Conservation (phyloP, 1,284 basidiomycete species). For the Rhodotorula sp. region DNA sequence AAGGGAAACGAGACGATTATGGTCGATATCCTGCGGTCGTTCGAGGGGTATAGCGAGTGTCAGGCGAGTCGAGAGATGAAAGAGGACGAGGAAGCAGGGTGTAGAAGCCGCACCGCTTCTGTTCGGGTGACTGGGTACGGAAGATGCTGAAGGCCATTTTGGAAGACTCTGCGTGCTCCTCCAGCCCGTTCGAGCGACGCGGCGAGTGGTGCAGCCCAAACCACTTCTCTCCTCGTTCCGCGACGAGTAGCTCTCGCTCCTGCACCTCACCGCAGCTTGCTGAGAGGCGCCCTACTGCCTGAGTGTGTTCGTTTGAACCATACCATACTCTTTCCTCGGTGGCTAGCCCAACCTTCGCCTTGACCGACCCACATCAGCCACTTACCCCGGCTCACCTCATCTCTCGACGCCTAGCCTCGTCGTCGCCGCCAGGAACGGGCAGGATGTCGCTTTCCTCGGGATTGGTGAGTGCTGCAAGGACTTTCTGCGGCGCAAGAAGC, state of each 20-base stretch:
- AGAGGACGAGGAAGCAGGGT: neutral
- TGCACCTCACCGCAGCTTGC: neutral
- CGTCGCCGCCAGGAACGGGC: neutral
- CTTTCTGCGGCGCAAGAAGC: neutral
- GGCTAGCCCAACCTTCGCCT: neutral
- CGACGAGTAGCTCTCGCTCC: neutral
- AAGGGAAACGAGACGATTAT: constrained; percentile 39
- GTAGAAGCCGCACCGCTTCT: neutral
- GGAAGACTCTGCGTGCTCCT: neutral
- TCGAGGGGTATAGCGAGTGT: too few species aligned
- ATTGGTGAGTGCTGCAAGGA: constrained; percentile 7
- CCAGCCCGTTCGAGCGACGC: neutral
- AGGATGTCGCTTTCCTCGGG: constrained; percentile 36
- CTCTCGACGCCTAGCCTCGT: neutral
- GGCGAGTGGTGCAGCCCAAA: neutral
- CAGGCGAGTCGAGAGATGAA: neutral
- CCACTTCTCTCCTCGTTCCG: neutral
- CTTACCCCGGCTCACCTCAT: neutral
- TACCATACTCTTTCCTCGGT: neutral
- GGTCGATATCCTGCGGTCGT: constrained; percentile 25
- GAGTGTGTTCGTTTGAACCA: neutral
- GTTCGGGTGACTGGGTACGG: neutral
- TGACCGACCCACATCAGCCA: neutral
- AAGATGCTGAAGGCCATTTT: neutral
- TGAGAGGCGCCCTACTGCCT: neutral